Evolutionary conservation across 306 rosid species (phyloP), one percentile per base, ranked within the genome.

Genomic region (Pueraria montana): DNA sequence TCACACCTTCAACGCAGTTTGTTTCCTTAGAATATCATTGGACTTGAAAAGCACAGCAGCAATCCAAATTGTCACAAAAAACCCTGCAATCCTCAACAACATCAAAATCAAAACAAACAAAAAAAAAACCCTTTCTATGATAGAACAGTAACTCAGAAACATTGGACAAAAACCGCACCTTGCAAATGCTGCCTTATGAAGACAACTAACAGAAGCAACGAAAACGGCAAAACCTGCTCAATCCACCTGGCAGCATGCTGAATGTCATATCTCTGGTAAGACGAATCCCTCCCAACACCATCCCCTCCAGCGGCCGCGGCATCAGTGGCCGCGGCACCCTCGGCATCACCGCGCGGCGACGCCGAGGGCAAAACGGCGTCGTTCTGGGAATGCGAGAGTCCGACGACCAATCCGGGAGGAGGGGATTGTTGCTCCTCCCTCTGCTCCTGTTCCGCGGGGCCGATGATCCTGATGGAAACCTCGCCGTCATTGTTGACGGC

Each of bases 201-300:
- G 74, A 96, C 98, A 46, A 96, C 97, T 90, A 96, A 85, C n/a
- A 94, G 91, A 73, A 96, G 99, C 86, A 96, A 90, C 13, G 97
- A 92, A 82, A 96, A 94, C 18, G 99, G 98, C 72, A 96, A 88
- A 20, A 94, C 90, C 86, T 96, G 98, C 78, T 94, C 99, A 84
- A 96, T 89, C 97, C 99, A 91, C 89, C 96, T 86, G 52, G 99
- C 97, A 13, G 94, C 99, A 91, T 96, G 99, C 84, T 96, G 99
- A 88, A 96, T 94, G 73, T 96, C 99, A 14, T 96, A 96, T 84
- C 99, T 91, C 81, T 92, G 98, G 85, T 94, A 96, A 26, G 99
- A 91, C 65, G 99, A 94, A 80, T 96, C 99, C 88, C 99, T 93
- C 66, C 88, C 92, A 68, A 67, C 86, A 8, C 86, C 97, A 8